Evolutionary conservation across 495 filamentous ascomycete genomes (phyloP).

Genomic region (Friedmanniomyces endolithicus): DNA sequence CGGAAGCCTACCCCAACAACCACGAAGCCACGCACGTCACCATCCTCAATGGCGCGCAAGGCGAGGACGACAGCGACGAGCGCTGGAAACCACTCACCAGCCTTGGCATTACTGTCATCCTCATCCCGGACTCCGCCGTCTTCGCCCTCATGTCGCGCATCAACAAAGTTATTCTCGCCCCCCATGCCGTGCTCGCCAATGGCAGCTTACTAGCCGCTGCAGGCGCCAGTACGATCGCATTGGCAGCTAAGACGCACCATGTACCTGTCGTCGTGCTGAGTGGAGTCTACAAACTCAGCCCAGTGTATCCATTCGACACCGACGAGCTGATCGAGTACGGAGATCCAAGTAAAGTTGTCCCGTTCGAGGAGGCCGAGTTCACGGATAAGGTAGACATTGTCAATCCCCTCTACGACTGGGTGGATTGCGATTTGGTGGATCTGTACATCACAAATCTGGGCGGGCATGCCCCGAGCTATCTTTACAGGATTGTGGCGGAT

Average conservation of each 20-base stretch:
- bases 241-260: conserved; percentile 65
- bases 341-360: conserved; percentile 57
- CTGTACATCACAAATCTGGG: conserved; percentile 92
- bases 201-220: conserved; percentile 71
- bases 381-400: conserved; percentile 65
- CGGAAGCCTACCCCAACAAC: conserved; percentile 58
- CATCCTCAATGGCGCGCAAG: conserved; percentile 39
- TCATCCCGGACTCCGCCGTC: conserved; percentile 70
- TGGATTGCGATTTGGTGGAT: conserved; percentile 68
- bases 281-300: conserved; percentile 82
- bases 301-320: conserved; percentile 69
- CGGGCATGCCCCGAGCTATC: conserved; percentile 45
- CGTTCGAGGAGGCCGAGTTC: conserved; percentile 59
- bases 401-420: conserved; percentile 72
- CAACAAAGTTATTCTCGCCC: conserved; percentile 84
- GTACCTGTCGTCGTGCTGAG: conserved; percentile 74
- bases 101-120: conserved; percentile 65
- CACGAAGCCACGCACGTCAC: conserved; percentile 48
- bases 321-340: conserved; percentile 71
- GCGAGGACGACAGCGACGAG: conserved; percentile 34
- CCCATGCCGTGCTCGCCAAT: conserved; percentile 74
- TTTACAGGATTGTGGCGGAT: conserved; percentile 25
- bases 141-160: conserved; percentile 87
- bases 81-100: conserved; percentile 64
- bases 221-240: conserved; percentile 64